A percentile compares a stretch with the other conserved stretches of the same genome.
Conservation (phyloP, 768 basidiomycete species). For the Suillus weaverae region DNA sequence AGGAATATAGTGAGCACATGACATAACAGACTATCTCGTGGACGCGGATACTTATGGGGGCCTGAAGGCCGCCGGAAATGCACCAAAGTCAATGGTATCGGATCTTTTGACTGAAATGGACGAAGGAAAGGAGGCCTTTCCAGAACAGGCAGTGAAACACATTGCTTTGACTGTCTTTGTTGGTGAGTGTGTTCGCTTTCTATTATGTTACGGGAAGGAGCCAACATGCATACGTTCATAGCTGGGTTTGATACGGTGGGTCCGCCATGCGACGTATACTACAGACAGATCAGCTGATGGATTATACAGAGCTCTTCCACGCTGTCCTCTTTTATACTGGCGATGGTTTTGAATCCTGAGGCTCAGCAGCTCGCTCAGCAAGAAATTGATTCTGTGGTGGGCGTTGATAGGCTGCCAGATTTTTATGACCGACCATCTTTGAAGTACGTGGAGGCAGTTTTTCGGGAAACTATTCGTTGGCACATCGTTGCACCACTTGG, state of each 20-base stretch:
- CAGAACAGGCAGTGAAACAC: constrained; percentile 26
- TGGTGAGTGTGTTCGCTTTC: constrained; percentile 17
- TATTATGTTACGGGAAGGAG: not conserved
- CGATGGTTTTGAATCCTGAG: constrained; percentile 33
- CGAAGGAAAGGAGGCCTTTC: constrained; percentile 13
- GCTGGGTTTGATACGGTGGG: constrained; percentile 31
- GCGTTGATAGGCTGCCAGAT: constrained; percentile 19
- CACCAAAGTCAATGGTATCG: constrained; percentile 31
- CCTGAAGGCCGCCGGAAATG: constrained; percentile 23
- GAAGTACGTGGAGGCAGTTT: constrained; percentile 30
- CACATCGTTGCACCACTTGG: constrained; percentile 31
- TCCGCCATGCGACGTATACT: not conserved
- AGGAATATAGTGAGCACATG: constrained; percentile 24
- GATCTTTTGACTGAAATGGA: constrained; percentile 23
- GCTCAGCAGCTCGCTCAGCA: constrained; percentile 29
- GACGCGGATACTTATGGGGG: not conserved
- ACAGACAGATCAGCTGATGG: not conserved
- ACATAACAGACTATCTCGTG: not conserved
- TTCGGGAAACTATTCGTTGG: constrained; percentile 35
- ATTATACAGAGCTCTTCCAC: constrained; percentile 23
- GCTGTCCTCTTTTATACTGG: constrained; percentile 25
- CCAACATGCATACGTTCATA: constrained; percentile 5
- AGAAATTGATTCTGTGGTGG: constrained; percentile 28
- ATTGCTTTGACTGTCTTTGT: constrained; percentile 33
- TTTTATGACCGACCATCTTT: constrained; percentile 26